A percentile compares a stretch with the other conserved stretches of the same genome.
phyloP scores from a whole-genome alignment of 2,329 filamentous ascomycete species.

The Aurifilum marmelostoma region DNA sequence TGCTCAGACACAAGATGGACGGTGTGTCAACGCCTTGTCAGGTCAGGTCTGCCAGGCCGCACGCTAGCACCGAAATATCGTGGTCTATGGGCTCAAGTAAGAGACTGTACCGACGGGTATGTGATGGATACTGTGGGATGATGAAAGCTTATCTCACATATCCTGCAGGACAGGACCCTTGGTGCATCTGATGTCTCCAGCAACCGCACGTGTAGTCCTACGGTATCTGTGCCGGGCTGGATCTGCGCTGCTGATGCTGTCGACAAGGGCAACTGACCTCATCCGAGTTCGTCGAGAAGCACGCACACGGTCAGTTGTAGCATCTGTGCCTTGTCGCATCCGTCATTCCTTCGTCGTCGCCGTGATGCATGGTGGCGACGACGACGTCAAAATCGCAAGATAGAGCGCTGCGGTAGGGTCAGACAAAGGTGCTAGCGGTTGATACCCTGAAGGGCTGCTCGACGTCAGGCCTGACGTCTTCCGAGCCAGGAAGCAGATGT shows the following conservation, averaged over 20 bases:
- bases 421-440: neutral
- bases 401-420: neutral
- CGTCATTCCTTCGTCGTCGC: neutral
- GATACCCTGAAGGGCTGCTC: neutral
- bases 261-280: neutral
- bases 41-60: neutral
- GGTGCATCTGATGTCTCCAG: neutral
- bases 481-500: neutral
- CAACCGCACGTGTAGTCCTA: neutral
- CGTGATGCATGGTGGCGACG: neutral
- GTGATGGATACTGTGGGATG: neutral
- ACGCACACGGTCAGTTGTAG: neutral
- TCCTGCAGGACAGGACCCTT: neutral
- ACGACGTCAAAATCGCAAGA: neutral
- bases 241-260: neutral
- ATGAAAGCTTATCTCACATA: neutral
- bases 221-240: neutral
- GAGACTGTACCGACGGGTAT: neutral
- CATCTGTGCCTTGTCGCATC: neutral
- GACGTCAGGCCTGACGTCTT: constrained; percentile 3
- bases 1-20: neutral
- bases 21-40: neutral
- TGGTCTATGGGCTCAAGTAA: neutral
- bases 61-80: neutral
- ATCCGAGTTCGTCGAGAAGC: neutral